phyloP scores from a whole-genome alignment of 352 stramenopile species.

The Phytophthora megakarya region DNA sequence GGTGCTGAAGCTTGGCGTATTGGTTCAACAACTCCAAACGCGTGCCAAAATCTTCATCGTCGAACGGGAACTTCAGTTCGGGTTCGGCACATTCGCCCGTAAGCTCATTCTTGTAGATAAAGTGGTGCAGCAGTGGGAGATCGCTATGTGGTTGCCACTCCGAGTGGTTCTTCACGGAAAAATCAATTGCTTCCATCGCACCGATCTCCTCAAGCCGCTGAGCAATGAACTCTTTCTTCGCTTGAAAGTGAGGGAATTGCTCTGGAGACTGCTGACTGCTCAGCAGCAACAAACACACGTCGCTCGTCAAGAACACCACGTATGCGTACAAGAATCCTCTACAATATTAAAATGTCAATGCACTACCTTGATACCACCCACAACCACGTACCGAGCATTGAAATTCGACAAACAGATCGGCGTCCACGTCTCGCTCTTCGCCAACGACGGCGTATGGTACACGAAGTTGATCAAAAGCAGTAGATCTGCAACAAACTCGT shows the following conservation, averaged over 20 bases:
- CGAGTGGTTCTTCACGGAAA: conserved; percentile 35
- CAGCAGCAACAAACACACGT: conserved; percentile 67
- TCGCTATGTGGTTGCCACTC: conserved; percentile 60
- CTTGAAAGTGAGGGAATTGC: conserved; percentile 76
- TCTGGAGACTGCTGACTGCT: conserved; percentile 72
- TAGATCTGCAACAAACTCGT: conserved; percentile 60
- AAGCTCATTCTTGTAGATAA: conserved; percentile 74
- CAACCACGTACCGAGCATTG: conserved; percentile 53
- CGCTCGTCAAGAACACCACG: conserved; percentile 60
- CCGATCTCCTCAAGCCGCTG: conserved; percentile 45
- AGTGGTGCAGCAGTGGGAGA: conserved; percentile 64
- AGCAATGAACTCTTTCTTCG: conserved; percentile 52
- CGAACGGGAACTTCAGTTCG: conserved; percentile 52
- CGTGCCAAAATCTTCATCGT: conserved; percentile 38
- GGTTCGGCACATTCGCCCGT: conserved; percentile 60
- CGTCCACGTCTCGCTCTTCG: conserved; percentile 72
- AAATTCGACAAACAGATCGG: conserved; percentile 71
- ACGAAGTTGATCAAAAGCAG: conserved; percentile 74
- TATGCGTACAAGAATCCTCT: conserved; percentile 81
- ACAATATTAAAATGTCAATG: too few species aligned
- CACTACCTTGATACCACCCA: too few species aligned
- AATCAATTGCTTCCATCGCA: conserved; percentile 47
- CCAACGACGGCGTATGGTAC: conserved; percentile 68
- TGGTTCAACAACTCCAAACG: conserved; percentile 48
- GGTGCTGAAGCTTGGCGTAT: conserved; percentile 60